Evolutionary conservation across 2,329 filamentous ascomycete genomes (phyloP).

Genomic region (Plenodomus lindquistii): DNA sequence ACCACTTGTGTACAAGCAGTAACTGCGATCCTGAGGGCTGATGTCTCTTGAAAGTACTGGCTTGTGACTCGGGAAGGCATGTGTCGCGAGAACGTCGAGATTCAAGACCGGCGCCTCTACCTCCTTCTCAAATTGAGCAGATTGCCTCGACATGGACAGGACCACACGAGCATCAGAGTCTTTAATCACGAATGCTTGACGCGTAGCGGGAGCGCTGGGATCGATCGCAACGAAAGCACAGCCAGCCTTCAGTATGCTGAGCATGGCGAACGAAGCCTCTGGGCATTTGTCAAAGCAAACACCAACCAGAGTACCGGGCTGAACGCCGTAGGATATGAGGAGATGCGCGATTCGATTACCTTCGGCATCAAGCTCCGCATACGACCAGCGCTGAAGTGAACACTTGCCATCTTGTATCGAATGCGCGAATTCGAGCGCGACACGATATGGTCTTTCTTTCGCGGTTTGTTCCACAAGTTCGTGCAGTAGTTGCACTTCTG

Average conservation of each 20-base stretch:
- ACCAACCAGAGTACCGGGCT: conserved; percentile 67
- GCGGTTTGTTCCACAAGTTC: conserved; percentile 75
- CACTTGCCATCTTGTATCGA: conserved; percentile 54
- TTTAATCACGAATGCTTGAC: conserved; percentile 76
- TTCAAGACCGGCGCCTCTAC: conserved; percentile 49
- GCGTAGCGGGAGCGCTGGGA: conserved; percentile 68
- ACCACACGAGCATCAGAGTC: conserved; percentile 72
- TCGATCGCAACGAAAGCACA: conserved; percentile 83
- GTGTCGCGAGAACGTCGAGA: conserved; percentile 48
- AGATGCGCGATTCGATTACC: conserved; percentile 75
- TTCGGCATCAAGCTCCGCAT: conserved; percentile 68
- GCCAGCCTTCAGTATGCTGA: conserved; percentile 81
- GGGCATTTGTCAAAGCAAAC: conserved; percentile 85
- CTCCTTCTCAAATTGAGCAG: conserved; percentile 42
- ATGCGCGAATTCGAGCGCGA: conserved; percentile 76
- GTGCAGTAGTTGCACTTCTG: conserved; percentile 68
- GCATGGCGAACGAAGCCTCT: conserved; percentile 79
- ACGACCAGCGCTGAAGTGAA: conserved; percentile 68
- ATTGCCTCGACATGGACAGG: conserved; percentile 59
- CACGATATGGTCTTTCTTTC: conserved; percentile 57
- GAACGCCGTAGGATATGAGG: conserved; percentile 55
- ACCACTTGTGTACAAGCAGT: conserved; percentile 85
- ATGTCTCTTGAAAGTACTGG: conserved; percentile 29
- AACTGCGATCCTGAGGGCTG: conserved; percentile 65
- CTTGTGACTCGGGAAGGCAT: conserved; percentile 40